Evolutionary conservation across 2,329 filamentous ascomycete genomes (phyloP).

Genomic region (Colletotrichum musae): DNA sequence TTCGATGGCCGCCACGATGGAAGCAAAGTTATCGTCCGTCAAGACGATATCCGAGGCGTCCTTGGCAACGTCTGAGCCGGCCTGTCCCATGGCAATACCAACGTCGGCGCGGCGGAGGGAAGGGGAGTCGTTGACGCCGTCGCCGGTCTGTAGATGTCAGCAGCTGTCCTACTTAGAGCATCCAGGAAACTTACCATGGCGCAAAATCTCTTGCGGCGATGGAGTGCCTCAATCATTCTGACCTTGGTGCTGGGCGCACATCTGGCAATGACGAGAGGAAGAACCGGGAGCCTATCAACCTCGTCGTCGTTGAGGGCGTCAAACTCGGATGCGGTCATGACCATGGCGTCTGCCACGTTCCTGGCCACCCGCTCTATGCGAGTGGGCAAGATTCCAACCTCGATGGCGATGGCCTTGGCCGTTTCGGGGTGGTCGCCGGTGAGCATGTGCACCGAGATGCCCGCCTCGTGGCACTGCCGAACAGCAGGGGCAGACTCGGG

Average conservation of each 20-base stretch:
- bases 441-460: constrained; percentile 72
- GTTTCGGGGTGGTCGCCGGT: constrained; percentile 74
- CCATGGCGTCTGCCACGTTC: constrained; percentile 67
- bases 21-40: constrained; percentile 77
- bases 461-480: constrained; percentile 66
- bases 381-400: constrained; percentile 69
- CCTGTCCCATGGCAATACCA: constrained; percentile 76
- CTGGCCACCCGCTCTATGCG: constrained; percentile 61
- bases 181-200: constrained; percentile 59
- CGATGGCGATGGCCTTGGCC: constrained; percentile 69
- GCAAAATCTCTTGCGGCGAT: constrained; percentile 71
- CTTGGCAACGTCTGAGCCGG: constrained; percentile 74
- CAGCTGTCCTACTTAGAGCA: background rate
- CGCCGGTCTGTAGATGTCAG: constrained; percentile 64
- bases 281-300: constrained; percentile 70
- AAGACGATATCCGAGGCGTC: constrained; percentile 74
- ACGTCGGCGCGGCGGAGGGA: constrained; percentile 75
- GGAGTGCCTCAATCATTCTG: constrained; percentile 74
- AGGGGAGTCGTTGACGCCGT: constrained; percentile 77
- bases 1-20: constrained; percentile 74
- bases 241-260: constrained; percentile 78
- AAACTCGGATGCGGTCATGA: constrained; percentile 73
- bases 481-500: constrained; percentile 71
- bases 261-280: constrained; percentile 75
- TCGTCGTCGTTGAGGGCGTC: constrained; percentile 71